Percentiles rank a stretch among this genome's conserved stretches.
These are phyloP conservation scores for Quercus variabilis DNA, from an alignment of 306 rosid species.

Conservation along the genomic window DNA sequence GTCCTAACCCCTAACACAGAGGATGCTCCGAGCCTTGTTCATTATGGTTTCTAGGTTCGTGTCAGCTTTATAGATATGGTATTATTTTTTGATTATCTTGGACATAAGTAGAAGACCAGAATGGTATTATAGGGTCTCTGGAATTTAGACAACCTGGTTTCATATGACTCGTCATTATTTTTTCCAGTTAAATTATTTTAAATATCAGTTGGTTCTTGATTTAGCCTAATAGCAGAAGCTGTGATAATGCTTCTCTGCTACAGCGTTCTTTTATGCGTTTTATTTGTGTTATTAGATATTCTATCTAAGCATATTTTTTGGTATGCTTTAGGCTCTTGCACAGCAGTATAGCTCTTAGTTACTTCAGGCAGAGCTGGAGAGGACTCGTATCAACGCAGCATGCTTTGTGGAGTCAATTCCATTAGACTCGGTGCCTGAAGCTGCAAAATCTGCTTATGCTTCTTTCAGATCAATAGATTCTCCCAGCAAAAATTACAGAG, in stretches of 20 bases:
- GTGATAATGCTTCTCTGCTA: neutral
- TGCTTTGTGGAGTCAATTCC: slow-evolving; percentile 82
- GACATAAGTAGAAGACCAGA: neutral
- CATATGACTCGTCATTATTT: neutral
- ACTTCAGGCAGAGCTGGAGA: slow-evolving; percentile 84
- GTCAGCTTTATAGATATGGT: slow-evolving; percentile 4
- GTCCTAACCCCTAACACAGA: neutral
- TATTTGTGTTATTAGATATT: neutral
- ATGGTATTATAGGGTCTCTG: neutral
- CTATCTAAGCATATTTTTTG: slow-evolving; percentile 16
- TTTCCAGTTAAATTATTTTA: too few species aligned
- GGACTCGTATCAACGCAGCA: slow-evolving; percentile 94
- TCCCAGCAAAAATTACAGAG: slow-evolving; percentile 54
- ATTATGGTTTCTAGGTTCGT: slow-evolving; percentile 1
- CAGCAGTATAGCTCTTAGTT: slow-evolving; percentile 90
- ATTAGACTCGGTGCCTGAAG: slow-evolving; percentile 67
- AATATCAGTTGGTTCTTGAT: neutral
- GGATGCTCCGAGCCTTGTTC: neutral
- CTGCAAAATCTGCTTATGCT: slow-evolving; percentile 70
- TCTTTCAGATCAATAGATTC: slow-evolving; percentile 61
- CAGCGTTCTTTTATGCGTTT: neutral
- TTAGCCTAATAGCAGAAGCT: neutral
- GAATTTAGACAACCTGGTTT: neutral
- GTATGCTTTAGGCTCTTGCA: slow-evolving; percentile 66
- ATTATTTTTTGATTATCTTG: neutral